These are phyloP conservation scores for Wickerhamiella spandovensis DNA, from an alignment of 805 yeast species.

Conservation along the genomic window DNA sequence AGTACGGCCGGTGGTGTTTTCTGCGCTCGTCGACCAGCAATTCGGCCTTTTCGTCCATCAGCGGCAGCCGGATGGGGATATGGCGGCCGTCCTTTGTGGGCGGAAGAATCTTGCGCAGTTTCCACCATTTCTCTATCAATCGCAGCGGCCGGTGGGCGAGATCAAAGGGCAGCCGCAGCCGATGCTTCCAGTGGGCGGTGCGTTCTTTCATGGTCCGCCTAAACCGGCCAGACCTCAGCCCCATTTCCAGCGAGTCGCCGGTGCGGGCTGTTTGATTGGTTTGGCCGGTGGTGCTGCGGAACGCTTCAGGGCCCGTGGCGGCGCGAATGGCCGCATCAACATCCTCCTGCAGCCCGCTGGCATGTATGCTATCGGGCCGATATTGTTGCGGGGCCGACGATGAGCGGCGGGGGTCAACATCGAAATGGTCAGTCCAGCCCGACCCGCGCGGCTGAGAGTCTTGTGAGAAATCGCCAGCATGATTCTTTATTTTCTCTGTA, in stretches of 20 bases:
- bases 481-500: background rate
- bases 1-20: conserved; percentile 40
- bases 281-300: background rate
- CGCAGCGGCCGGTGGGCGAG: conserved; percentile 4
- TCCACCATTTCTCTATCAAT: conserved; percentile 9
- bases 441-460: background rate
- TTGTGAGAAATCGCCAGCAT: background rate
- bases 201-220: background rate
- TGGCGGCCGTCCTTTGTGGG: conserved; percentile 58
- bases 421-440: background rate
- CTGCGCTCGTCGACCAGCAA: conserved; percentile 54
- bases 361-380: background rate
- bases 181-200: background rate
- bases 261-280: background rate
- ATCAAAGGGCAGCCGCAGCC: background rate
- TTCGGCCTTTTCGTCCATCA: conserved; percentile 22
- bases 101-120: conserved; percentile 20
- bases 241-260: conserved; percentile 8
- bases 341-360: conserved; percentile 12
- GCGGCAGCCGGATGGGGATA: conserved; percentile 49
- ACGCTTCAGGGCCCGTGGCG: conserved; percentile 3
- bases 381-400: background rate
- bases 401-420: conserved; percentile 1
- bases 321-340: conserved; percentile 11
- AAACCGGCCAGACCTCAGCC: conserved; percentile 7